A percentile compares a stretch with the other conserved stretches of the same genome.
Conservation (phyloP, 1,284 basidiomycete genomes). For the Puccinia polysora region DNA sequence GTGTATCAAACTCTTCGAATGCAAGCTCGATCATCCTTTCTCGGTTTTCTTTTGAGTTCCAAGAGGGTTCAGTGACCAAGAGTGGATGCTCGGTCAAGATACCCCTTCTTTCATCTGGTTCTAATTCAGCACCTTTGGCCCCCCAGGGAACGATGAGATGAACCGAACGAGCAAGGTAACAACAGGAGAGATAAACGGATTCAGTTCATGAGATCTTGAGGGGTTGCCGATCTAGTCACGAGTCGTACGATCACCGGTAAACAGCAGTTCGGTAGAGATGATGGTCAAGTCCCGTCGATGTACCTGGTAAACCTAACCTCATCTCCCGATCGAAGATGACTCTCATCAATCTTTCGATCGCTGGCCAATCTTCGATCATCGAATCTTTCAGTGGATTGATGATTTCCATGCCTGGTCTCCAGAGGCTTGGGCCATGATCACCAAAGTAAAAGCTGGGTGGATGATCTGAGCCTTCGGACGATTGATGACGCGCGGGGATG, state of each 20-base stretch:
- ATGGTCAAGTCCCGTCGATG: too few species aligned
- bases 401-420: conserved; percentile 81
- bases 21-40: conserved; percentile 93
- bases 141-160: conserved; percentile 34
- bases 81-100: conserved; percentile 73
- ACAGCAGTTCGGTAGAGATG: too few species aligned
- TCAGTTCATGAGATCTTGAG: neutral
- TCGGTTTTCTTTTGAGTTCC: conserved; percentile 84
- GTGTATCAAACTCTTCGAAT: conserved; percentile 90
- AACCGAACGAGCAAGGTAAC: too few species aligned
- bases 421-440: conserved; percentile 85
- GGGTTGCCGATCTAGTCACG: neutral
- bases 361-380: conserved; percentile 55
- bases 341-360: conserved; percentile 13
- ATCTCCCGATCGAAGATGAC: conserved; percentile 32
- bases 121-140: conserved; percentile 47
- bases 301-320: conserved; percentile 28
- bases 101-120: conserved; percentile 45
- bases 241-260: too few species aligned
- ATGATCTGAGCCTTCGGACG: conserved; percentile 53
- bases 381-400: conserved; percentile 78
- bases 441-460: conserved; percentile 66
- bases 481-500: conserved; percentile 55
- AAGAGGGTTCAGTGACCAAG: conserved; percentile 89
- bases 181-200: too few species aligned